These are phyloP conservation scores for Pseudozyma tsukubaensis DNA, from an alignment of 1,284 basidiomycete genomes.

Conservation along the genomic window DNA sequence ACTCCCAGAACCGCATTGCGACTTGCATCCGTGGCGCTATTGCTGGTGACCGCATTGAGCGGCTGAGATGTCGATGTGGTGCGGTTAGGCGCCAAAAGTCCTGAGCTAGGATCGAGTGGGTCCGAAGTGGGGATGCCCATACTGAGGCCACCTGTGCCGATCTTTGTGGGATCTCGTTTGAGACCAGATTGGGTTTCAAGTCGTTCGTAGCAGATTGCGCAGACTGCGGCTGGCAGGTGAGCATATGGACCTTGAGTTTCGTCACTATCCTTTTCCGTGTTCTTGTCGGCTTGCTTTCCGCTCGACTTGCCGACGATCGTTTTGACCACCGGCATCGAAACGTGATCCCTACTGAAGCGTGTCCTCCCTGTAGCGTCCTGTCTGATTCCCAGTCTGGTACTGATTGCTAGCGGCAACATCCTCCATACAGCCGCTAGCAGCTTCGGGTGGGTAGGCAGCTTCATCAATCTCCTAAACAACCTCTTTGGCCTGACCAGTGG, in stretches of 20 bases:
- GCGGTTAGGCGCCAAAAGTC: constrained; percentile 36
- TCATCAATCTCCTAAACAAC: constrained; percentile 74
- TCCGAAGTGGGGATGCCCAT: constrained; percentile 60
- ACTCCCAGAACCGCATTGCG: constrained; percentile 36
- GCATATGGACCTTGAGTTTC: constrained; percentile 44
- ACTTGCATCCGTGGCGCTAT: constrained; percentile 1
- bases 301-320: constrained; percentile 15
- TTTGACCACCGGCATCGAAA: constrained; percentile 31
- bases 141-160: constrained; percentile 41
- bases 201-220: constrained; percentile 63
- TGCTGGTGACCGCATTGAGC: constrained; percentile 32
- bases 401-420: constrained; percentile 46
- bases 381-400: constrained; percentile 46
- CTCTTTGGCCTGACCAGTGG: constrained; percentile 80
- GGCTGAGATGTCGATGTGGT: constrained; percentile 27
- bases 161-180: constrained; percentile 31
- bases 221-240: constrained; percentile 55
- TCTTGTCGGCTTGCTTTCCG: constrained; percentile 7
- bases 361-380: constrained; percentile 35
- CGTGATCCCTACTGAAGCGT: constrained; percentile 18
- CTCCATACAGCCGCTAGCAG: constrained; percentile 65
- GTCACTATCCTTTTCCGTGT: neutral
- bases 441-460: constrained; percentile 63
- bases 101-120: constrained; percentile 60
- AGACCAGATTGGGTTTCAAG: constrained; percentile 56